These are phyloP conservation scores for Magnolia kwangsiensis DNA, from an alignment of 164 flowering plant genomes.

Conservation along the genomic window DNA sequence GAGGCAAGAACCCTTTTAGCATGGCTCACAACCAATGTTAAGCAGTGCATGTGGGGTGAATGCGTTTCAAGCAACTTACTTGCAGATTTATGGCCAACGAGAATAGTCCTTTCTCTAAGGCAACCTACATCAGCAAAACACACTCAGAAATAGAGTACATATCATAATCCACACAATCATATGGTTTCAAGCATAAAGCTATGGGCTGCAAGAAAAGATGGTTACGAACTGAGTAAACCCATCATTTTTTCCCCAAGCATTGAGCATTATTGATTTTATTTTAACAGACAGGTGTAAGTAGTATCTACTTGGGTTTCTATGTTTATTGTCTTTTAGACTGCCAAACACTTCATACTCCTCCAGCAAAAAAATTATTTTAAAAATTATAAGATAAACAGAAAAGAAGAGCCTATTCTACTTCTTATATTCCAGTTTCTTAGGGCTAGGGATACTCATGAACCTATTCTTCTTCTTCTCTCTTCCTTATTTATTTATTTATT, in stretches of 20 bases:
- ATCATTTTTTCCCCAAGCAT: background rate
- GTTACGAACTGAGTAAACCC: background rate
- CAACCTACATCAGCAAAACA: conserved; percentile 48
- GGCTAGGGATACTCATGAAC: background rate
- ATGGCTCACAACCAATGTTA: background rate
- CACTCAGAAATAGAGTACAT: background rate
- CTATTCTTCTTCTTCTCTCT: no score
- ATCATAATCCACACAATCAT: background rate
- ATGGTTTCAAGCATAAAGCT: background rate
- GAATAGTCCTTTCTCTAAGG: conserved; percentile 83
- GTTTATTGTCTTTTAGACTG: no score
- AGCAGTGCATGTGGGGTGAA: background rate
- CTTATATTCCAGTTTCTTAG: background rate
- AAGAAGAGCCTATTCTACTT: background rate
- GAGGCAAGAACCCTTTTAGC: no score
- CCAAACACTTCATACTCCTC: no score
- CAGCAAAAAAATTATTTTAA: background rate
- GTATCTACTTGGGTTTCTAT: no score
- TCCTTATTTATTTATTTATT: no score
- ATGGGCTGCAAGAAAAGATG: no score
- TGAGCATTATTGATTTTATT: no score
- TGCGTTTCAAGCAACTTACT: conserved; percentile 46
- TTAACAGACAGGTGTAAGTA: no score
- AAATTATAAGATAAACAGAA: background rate
- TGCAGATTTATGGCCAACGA: conserved; percentile 80